Conservation (phyloP, 1,139 yeast species). For the Lodderomyces jiufengensis region DNA sequence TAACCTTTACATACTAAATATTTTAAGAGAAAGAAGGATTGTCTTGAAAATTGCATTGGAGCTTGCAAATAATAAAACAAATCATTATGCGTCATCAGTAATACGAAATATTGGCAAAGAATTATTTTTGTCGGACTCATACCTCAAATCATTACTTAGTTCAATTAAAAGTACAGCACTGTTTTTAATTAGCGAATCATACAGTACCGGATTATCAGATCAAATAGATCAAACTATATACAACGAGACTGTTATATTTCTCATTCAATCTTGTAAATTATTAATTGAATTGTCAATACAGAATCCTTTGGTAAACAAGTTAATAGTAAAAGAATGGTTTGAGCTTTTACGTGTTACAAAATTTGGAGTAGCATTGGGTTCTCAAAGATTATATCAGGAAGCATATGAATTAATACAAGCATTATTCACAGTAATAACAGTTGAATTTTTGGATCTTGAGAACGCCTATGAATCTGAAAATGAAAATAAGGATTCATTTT, state of each 20-base stretch:
- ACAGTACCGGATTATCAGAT: slow-evolving; percentile 16
- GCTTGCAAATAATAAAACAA: slow-evolving; percentile 35
- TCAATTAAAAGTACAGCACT: slow-evolving; percentile 9
- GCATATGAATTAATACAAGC: slow-evolving; percentile 42
- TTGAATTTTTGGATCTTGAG: slow-evolving; percentile 54
- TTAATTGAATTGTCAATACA: slow-evolving; percentile 38
- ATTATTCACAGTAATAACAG: slow-evolving; percentile 45
- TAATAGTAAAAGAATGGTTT: slow-evolving; percentile 53
- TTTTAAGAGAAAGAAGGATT: slow-evolving; percentile 46
- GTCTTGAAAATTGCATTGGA: slow-evolving; percentile 38
- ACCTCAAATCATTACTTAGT: slow-evolving; percentile 23
- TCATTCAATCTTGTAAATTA: slow-evolving; percentile 43
- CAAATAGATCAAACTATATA: slow-evolving; percentile 23
- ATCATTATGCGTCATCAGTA: slow-evolving; percentile 24
- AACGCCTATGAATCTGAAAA: slow-evolving; percentile 35
- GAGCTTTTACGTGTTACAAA: slow-evolving; percentile 41
- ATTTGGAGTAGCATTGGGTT: slow-evolving; percentile 31
- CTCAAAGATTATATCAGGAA: slow-evolving; percentile 29
- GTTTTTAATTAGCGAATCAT: slow-evolving; percentile 10
- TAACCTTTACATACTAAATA: slow-evolving; percentile 27
- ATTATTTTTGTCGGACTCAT: slow-evolving; percentile 27
- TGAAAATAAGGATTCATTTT: slow-evolving; percentile 32
- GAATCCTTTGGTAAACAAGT: slow-evolving; percentile 27
- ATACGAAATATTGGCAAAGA: slow-evolving; percentile 41
- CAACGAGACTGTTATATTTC: slow-evolving; percentile 34